These are phyloP conservation scores for Ulota crispa DNA, from an alignment of 225 moss, liverwort and hornwort genomes.

Conservation along the genomic window DNA sequence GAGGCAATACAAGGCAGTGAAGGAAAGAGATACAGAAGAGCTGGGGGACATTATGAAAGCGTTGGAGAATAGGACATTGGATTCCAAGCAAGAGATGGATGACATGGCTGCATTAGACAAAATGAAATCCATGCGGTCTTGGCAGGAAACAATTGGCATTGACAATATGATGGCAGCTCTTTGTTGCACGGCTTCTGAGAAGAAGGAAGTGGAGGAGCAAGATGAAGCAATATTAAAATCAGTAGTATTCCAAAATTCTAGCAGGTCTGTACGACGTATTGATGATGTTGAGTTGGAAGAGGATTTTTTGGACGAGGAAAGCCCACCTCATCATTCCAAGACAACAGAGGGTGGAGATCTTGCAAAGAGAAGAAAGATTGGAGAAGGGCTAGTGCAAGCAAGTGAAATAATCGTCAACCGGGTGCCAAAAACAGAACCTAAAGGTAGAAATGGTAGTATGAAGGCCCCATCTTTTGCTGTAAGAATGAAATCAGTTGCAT, in stretches of 20 bases:
- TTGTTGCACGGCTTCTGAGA: constrained; percentile 60
- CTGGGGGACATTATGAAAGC: constrained; percentile 90
- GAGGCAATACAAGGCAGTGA: constrained; percentile 88
- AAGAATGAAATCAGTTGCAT: constrained; percentile 49
- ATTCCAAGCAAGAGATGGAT: constrained; percentile 96
- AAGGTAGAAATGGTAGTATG: constrained; percentile 33
- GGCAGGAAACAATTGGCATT: constrained; percentile 75
- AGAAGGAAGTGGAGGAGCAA: constrained; percentile 66
- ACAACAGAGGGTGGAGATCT: constrained; percentile 11
- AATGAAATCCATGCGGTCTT: constrained; percentile 95
- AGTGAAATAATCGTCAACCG: constrained; percentile 33
- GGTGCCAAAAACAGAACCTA: constrained; percentile 33
- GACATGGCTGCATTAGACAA: constrained; percentile 87
- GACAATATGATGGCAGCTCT: constrained; percentile 88
- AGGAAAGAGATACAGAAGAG: constrained; percentile 78
- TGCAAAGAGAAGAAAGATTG: constrained; percentile 55
- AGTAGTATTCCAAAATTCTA: constrained; percentile 84
- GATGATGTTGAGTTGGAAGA: constrained; percentile 71
- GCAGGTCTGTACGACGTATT: constrained; percentile 63
- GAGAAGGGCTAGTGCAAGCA: constrained; percentile 33
- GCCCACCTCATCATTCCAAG: constrained; percentile 31
- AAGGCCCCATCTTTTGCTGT: constrained; percentile 45
- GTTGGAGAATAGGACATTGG: constrained; percentile 80
- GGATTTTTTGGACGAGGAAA: constrained; percentile 38
- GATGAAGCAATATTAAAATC: constrained; percentile 77